Evolutionary conservation across 345 rosid genomes (phyloP).

Genomic region (Chamaenerion angustifolium): DNA sequence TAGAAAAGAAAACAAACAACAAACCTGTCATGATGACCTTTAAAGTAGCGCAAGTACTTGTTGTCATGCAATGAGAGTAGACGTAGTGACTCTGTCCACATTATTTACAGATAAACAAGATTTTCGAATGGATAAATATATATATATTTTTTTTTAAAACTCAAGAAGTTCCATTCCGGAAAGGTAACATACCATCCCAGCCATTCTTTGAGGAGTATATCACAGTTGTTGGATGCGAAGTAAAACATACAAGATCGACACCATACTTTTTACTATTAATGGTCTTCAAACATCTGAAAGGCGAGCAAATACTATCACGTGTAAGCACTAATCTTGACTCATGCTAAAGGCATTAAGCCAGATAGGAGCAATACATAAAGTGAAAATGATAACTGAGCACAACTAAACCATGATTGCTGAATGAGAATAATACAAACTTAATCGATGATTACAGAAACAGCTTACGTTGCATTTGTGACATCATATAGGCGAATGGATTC

Average conservation of each 20-base stretch:
- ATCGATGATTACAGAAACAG: not conserved
- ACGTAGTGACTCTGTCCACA: conserved; percentile 59
- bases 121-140: conserved; percentile 4
- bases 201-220: conserved; percentile 95
- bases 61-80: conserved; percentile 92
- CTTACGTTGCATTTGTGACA: conserved; percentile 52
- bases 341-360: too few relatives aligned
- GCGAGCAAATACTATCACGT: not conserved
- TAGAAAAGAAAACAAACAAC: conserved; percentile 5
- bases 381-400: too few relatives aligned
- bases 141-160: too few relatives aligned
- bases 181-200: conserved; percentile 72
- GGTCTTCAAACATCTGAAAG: conserved; percentile 55
- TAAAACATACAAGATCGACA: conserved; percentile 86
- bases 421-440: too few relatives aligned
- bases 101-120: conserved; percentile 1
- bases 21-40: conserved; percentile 97
- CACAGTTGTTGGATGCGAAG: conserved; percentile 59
- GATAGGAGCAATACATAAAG: too few relatives aligned
- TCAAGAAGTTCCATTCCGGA: conserved; percentile 2
- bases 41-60: conserved; percentile 90
- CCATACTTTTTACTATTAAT: conserved; percentile 94
- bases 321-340: not conserved
- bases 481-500: conserved; percentile 90
- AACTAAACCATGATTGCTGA: too few relatives aligned